Evolutionary conservation across 116 monocot genomes (phyloP).

Genomic region (Dioscorea cayenensis): DNA sequence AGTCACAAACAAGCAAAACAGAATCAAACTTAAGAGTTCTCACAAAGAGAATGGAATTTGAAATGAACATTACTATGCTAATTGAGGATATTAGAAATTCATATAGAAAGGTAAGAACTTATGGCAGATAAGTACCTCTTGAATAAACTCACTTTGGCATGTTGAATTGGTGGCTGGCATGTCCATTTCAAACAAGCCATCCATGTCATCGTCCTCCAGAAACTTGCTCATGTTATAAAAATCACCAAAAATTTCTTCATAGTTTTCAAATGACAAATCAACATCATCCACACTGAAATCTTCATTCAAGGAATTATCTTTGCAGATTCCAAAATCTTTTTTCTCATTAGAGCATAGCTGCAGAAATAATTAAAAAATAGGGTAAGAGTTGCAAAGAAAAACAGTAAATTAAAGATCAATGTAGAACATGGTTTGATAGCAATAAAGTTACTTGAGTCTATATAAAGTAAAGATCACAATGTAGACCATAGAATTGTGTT

Average conservation of each 20-base stretch:
- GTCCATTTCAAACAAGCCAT: slow-evolving; percentile 55
- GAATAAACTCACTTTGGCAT: slow-evolving; percentile 32
- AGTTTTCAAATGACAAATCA: slow-evolving; percentile 69
- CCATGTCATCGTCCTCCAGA: slow-evolving; percentile 69
- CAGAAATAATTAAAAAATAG: slow-evolving; percentile 5
- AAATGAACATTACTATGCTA: too few species aligned
- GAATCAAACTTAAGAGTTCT: too few species aligned
- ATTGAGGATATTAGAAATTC: not conserved
- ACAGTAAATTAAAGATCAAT: too few species aligned
- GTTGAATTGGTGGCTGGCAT: slow-evolving; percentile 41
- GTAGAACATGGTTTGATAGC: not conserved
- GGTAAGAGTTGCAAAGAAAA: not conserved
- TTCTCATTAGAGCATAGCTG: slow-evolving; percentile 30
- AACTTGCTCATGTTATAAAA: slow-evolving; percentile 44
- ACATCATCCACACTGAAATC: slow-evolving; percentile 56
- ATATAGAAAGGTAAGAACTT: not conserved
- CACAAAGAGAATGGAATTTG: too few species aligned
- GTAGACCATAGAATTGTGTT: too few species aligned
- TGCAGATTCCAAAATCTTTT: slow-evolving; percentile 27
- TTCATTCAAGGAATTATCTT: slow-evolving; percentile 40
- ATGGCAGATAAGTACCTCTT: slow-evolving; percentile 36
- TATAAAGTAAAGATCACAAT: too few species aligned
- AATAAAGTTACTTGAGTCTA: not conserved
- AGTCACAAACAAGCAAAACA: too few species aligned
- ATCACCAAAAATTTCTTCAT: slow-evolving; percentile 70